Evolutionary conservation across 768 basidiomycete genomes (phyloP), one percentile per base, ranked within the genome.

Genomic region (Tylopilus intermedius): DNA sequence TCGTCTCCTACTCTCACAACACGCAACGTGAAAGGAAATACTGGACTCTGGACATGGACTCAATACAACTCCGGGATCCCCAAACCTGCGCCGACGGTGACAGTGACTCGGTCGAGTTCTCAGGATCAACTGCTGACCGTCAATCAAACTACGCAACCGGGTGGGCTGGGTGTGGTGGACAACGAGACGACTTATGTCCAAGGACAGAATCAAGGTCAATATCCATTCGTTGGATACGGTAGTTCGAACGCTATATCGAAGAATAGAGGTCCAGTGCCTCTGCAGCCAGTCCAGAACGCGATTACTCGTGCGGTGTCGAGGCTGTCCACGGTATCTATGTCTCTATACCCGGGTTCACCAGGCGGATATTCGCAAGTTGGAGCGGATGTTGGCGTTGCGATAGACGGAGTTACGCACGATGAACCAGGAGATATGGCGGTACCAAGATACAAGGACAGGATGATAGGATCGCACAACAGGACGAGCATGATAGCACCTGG

Each of bases 11-110:
- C 56, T 11, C 49, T 57, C 24, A 55, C 58, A 44, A 30, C 48
- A 46, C 63, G 68, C 24, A 59, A 70, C 58, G 72, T 71, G n/a
- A 70, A 68, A 11, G 67, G 64, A 49, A 73, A 76, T 43, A 74
- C 70, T 7, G 73, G 76, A 6, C 64, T 74, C 15, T 84, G 81
- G 78, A 75, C 69, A 30, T 83, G 81, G 81, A 75, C 79, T 0
- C 78, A 79, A 56, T 82, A 81, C 30, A 76, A 74, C 40, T 72
- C 76, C 11, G 69, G 65, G 11, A 61, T 70, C 45, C 67, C 58
- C 4, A 70, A 58, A 33, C 67, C 58, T 39, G 63, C 54, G 9
- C 69, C 62, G 26, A 54, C 33, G 30, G 55, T 58, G 41, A 62
- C 55, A 27, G 57, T 60, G 47, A 59, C 65, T n/a, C 60, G 61